These are phyloP conservation scores for Amphicarpaea edgeworthii DNA, from an alignment of 306 rosid species.

Conservation along the genomic window DNA sequence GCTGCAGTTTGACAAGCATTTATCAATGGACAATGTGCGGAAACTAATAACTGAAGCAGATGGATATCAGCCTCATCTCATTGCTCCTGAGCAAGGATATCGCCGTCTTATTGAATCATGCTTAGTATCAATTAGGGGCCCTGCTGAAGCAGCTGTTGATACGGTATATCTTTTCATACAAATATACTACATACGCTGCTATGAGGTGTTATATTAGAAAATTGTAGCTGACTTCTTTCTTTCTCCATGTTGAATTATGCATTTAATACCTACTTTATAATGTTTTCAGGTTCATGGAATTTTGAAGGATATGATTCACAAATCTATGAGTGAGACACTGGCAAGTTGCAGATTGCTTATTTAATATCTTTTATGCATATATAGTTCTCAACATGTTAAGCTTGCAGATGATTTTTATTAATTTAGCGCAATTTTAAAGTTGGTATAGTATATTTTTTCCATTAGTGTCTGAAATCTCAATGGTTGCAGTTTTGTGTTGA, in stretches of 20 bases:
- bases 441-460: not conserved
- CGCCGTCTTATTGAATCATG: conserved; percentile 98
- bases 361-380: not conserved
- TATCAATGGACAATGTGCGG: conserved; percentile 84
- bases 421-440: not conserved
- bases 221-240: conserved; percentile 18
- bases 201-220: not conserved
- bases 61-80: conserved; percentile 98
- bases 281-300: conserved; percentile 78
- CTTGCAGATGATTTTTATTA: conserved; percentile 11
- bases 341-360: conserved; percentile 55
- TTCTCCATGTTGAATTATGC: conserved; percentile 22
- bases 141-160: conserved; percentile 99
- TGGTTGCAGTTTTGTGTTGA: conserved; percentile 22
- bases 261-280: conserved; percentile 29
- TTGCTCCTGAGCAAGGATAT: conserved; percentile 99
- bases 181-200: not conserved
- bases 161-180: conserved; percentile 61
- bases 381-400: conserved; percentile 35
- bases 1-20: conserved; percentile 95
- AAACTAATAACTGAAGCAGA: conserved; percentile 97
- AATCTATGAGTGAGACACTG: conserved; percentile 80
- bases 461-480: not conserved
- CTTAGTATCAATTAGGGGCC: conserved; percentile 81
- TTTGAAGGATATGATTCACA: conserved; percentile 90